These are phyloP conservation scores for Phaeophleospora eucalypticola DNA, from an alignment of 2,329 filamentous ascomycete genomes.

Conservation along the genomic window DNA sequence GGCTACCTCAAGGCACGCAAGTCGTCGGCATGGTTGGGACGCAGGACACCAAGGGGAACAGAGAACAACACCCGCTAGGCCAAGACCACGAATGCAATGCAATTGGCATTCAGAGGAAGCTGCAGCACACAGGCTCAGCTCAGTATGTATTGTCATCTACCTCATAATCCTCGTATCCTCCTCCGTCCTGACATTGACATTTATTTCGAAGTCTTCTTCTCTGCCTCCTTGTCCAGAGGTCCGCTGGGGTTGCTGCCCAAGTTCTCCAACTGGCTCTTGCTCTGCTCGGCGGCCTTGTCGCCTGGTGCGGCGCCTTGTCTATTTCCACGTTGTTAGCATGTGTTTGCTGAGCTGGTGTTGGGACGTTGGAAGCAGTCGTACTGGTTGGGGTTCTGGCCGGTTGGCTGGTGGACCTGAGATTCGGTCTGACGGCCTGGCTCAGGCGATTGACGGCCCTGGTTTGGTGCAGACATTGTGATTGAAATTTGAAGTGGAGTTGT, in stretches of 20 bases:
- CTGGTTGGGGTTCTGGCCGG: constrained; percentile 53
- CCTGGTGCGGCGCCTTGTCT: constrained; percentile 42
- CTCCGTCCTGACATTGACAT: constrained; percentile 12
- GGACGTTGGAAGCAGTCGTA: constrained; percentile 30
- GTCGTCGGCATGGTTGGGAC: no score
- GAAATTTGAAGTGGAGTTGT: no score
- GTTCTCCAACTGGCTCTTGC: constrained; percentile 50
- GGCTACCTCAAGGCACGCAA: no score
- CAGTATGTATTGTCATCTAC: background rate
- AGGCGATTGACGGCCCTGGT: constrained; percentile 70
- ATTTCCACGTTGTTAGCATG: constrained; percentile 8
- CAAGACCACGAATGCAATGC: background rate
- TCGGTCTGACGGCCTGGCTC: constrained; percentile 64
- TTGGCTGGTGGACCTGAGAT: constrained; percentile 57
- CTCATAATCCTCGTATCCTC: background rate
- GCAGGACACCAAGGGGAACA: no score
- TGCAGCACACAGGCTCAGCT: background rate
- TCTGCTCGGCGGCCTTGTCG: constrained; percentile 48
- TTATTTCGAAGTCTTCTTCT: constrained; percentile 61
- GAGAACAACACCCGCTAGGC: no score
- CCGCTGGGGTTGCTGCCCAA: constrained; percentile 64
- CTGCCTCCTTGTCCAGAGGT: constrained; percentile 54
- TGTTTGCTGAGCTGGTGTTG: background rate
- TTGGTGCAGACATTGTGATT: constrained; percentile 60
- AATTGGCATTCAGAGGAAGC: background rate